Conservation (phyloP, 495 filamentous ascomycete species). For the Penicillium crystallinum region DNA sequence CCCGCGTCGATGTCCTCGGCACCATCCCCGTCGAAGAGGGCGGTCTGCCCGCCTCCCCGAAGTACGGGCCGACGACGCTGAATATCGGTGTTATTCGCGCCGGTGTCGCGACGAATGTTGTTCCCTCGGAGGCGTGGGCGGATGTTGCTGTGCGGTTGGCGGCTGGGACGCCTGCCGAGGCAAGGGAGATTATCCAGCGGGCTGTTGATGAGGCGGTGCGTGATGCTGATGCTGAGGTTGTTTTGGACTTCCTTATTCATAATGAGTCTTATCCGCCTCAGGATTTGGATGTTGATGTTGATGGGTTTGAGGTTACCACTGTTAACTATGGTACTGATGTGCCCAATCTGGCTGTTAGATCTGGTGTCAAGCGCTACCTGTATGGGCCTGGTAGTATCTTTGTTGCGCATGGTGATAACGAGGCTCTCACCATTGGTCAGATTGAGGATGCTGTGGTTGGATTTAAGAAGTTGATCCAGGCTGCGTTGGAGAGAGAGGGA, state of each 20-base stretch:
- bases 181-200: conserved; percentile 44
- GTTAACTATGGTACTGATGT: conserved; percentile 95
- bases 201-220: conserved; percentile 56
- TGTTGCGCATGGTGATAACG: conserved; percentile 82
- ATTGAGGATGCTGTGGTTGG: conserved; percentile 64
- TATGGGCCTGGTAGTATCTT: conserved; percentile 87
- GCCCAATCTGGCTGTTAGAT: conserved; percentile 56
- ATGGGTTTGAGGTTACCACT: conserved; percentile 71
- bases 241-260: conserved; percentile 46
- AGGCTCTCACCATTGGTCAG: conserved; percentile 66
- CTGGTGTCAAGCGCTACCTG: conserved; percentile 67
- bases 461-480: conserved; percentile 64
- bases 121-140: conserved; percentile 67
- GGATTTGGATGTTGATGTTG: conserved; percentile 71
- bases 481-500: conserved; percentile 45
- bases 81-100: conserved; percentile 77
- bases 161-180: conserved; percentile 55
- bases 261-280: conserved; percentile 65
- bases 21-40: conserved; percentile 32
- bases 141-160: conserved; percentile 68
- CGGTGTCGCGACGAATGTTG: conserved; percentile 85
- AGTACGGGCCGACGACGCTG: conserved; percentile 80
- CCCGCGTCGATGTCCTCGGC: conserved; percentile 53
- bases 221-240: conserved; percentile 53
- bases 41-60: conserved; percentile 64